Evolutionary conservation across 2,329 filamentous ascomycete species (phyloP).

Genomic region (Alternaria sp.): DNA sequence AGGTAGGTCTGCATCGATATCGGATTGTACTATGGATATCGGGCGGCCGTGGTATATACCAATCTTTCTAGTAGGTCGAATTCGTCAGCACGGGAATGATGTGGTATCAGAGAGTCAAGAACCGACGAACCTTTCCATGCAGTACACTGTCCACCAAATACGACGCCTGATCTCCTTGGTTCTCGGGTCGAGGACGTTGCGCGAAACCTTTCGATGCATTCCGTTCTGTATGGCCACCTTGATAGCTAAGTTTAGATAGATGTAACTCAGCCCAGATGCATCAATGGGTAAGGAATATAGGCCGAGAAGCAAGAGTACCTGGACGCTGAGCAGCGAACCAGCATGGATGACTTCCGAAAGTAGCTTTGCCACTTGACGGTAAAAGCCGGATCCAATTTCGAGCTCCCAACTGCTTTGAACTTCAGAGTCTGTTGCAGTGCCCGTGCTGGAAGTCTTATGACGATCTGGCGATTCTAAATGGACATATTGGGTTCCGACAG

Average conservation of each 20-base stretch:
- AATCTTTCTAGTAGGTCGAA: conserved; percentile 11
- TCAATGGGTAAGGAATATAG: conserved; percentile 65
- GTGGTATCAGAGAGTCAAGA: not conserved
- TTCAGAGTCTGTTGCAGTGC: not conserved
- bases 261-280: conserved; percentile 64
- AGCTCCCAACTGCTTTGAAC: conserved; percentile 15
- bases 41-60: conserved; percentile 25
- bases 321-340: conserved; percentile 65
- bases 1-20: conserved; percentile 22
- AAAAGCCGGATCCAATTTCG: conserved; percentile 37
- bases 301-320: conserved; percentile 65
- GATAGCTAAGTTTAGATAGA: conserved; percentile 64
- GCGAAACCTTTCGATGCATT: conserved; percentile 60
- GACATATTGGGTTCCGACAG: conserved; percentile 54
- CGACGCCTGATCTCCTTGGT: conserved; percentile 20
- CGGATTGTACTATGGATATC: conserved; percentile 17
- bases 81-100: not conserved
- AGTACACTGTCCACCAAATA: conserved; percentile 26
- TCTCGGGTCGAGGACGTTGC: conserved; percentile 7
- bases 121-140: conserved; percentile 21
- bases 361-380: conserved; percentile 63
- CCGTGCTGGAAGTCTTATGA: not conserved
- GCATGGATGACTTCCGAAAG: conserved; percentile 66
- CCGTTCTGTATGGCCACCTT: conserved; percentile 68
- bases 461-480: conserved; percentile 19